These are phyloP conservation scores for Chionographis japonica DNA, from an alignment of 106 monocot genomes.

Conservation along the genomic window DNA sequence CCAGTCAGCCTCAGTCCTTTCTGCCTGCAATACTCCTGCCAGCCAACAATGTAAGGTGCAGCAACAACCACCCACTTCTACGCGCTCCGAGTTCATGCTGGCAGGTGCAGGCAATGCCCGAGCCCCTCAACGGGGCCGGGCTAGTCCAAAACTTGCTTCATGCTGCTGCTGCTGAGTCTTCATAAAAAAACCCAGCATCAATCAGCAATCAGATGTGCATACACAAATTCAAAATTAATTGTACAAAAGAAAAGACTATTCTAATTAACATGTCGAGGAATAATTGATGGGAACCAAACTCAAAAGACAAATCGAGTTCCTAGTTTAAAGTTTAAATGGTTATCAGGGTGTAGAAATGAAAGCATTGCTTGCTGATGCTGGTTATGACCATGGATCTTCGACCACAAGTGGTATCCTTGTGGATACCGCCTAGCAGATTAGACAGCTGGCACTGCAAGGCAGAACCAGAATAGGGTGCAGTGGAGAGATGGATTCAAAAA, in stretches of 20 bases:
- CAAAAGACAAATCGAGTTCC: too few species aligned
- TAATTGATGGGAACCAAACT: too few species aligned
- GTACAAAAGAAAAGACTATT: neutral
- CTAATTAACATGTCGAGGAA: neutral
- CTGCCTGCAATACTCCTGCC: constrained; percentile 87
- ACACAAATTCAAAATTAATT: neutral
- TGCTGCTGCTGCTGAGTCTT: constrained; percentile 71
- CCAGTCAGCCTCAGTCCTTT: constrained; percentile 26
- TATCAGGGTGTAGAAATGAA: too few species aligned
- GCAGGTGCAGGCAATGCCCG: constrained; percentile 92
- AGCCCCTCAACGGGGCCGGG: constrained; percentile 92
- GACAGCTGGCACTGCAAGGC: neutral
- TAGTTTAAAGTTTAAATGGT: too few species aligned
- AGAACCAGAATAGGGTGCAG: too few species aligned
- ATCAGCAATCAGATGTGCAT: neutral
- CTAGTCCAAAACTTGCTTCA: constrained; percentile 76
- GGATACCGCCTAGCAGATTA: too few species aligned
- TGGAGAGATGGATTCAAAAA: too few species aligned
- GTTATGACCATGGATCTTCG: too few species aligned
- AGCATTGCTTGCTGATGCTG: too few species aligned
- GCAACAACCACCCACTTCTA: neutral
- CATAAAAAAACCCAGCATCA: neutral
- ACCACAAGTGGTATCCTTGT: too few species aligned
- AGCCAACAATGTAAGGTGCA: constrained; percentile 17
- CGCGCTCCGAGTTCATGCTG: constrained; percentile 17